Conservation (phyloP, 768 basidiomycete species). For the Termitomyces sp. region DNA sequence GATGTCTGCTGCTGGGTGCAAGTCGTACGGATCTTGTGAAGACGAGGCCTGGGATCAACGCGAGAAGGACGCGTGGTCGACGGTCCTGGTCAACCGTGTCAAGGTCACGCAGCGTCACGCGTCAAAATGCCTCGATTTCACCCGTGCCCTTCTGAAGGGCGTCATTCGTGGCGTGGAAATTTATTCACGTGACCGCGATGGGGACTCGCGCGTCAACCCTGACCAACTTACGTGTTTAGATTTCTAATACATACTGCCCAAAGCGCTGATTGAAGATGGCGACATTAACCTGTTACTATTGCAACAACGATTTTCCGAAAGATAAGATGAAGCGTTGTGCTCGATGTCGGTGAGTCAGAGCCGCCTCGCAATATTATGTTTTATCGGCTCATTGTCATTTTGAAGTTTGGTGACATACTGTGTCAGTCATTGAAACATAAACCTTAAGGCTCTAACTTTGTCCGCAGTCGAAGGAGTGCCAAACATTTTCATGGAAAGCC, state of each 20-base stretch:
- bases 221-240: not conserved
- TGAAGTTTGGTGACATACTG: slow-evolving; percentile 13
- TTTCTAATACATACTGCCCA: not conserved
- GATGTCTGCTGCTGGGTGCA: too few relatives aligned
- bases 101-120: too few relatives aligned
- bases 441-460: not conserved
- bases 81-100: too few relatives aligned
- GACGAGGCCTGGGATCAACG: too few relatives aligned
- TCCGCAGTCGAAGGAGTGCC: slow-evolving; percentile 16
- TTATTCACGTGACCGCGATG: too few relatives aligned
- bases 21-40: too few relatives aligned
- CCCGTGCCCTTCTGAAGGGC: too few relatives aligned
- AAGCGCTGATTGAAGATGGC: not conserved
- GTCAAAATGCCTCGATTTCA: too few relatives aligned
- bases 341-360: slow-evolving; percentile 9
- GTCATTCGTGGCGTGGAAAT: too few relatives aligned
- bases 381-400: not conserved
- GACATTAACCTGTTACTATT: slow-evolving; percentile 10
- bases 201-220: not conserved
- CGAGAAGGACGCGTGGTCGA: too few relatives aligned
- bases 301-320: slow-evolving; percentile 9
- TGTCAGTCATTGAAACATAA: not conserved
- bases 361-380: not conserved
- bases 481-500: slow-evolving; percentile 15
- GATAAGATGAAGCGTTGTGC: slow-evolving; percentile 11